Conservation (phyloP, 768 basidiomycete species). For the Tylopilus vinaceipallidus region DNA sequence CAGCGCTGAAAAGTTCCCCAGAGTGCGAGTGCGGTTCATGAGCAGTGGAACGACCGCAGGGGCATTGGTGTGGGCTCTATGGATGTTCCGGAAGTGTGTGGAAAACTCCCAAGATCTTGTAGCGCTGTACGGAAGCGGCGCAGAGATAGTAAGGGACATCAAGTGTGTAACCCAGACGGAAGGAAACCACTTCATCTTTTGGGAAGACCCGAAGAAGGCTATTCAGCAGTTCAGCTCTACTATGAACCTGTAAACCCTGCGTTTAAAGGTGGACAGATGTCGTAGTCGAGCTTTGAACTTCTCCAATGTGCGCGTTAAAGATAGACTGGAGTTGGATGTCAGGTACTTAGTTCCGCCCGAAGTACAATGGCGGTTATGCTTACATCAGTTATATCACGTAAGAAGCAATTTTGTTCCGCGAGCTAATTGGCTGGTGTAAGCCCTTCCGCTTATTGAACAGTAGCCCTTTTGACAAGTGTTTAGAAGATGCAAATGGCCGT, state of each 20-base stretch:
- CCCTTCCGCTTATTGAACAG: no score
- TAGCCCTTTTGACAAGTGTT: no score
- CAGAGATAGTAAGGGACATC: slow-evolving; percentile 23
- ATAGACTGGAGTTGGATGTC: no score
- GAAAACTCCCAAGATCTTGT: slow-evolving; percentile 6
- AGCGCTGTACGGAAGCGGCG: slow-evolving; percentile 9
- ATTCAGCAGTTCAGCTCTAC: slow-evolving; percentile 13
- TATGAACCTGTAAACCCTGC: slow-evolving; percentile 9
- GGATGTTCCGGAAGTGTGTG: slow-evolving; percentile 10
- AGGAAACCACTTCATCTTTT: slow-evolving; percentile 27
- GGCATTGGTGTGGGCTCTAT: slow-evolving; percentile 7
- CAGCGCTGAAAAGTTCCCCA: slow-evolving; percentile 5
- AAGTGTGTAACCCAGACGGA: slow-evolving; percentile 10
- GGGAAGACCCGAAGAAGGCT: slow-evolving; percentile 23
- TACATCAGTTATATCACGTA: no score
- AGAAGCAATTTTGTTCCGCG: no score
- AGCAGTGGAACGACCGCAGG: slow-evolving; percentile 13
- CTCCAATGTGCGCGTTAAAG: no score
- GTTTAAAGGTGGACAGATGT: no score
- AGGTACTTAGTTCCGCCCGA: no score
- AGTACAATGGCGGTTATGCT: no score
- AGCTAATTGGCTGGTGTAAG: no score
- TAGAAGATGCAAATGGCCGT: no score
- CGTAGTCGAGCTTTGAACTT: no score
- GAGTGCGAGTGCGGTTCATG: slow-evolving; percentile 21